Base-by-base conservation (phyloP, 768 basidiomycete genomes). In the Candolleomyces aberdarensis region DNA sequence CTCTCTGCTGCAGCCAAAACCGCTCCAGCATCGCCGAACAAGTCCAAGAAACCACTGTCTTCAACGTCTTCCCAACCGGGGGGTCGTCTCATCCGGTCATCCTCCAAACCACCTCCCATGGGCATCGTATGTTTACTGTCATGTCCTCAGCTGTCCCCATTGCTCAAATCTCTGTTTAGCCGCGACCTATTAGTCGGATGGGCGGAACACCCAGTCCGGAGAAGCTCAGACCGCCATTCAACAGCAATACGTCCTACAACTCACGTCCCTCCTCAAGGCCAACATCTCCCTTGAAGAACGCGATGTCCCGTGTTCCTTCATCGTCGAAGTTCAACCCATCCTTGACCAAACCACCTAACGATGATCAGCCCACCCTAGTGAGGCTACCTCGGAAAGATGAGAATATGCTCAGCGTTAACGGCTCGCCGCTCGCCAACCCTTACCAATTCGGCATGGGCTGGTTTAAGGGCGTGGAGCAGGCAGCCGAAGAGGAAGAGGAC, bases 391-490 rank as follows among this genome's bases (percentile, higher is more conserved):
- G 88, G 46, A 83, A 80, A 64, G 85, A 91, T 67, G 92, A 94
- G 72, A 85, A 79, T 67, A 84, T 93, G 83, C 78, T 93, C 54
- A 91, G 91, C 66, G 72, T 89, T 19, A 94, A 94, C 62, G 92
- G 92, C 4, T 92, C 90, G 0, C 92, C 92, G 0, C 79, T 94
- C 17, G 84, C 86, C 17, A 92, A 92, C 69, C 91, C 91, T 0
- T 89, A 87, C 67, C 79, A 85, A 61, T 83, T 87, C 65, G 87
- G 86, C 19, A 69, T 85, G 49, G 76, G 81, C 43, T 85, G 86
- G 86, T 81, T 87, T 65, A 77, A 78, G 63, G 75, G 77, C 2
- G 66, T 75, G 39, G 76, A 77, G 61, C 71, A 72, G 66, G 70
- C 68, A 29, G 72, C 76, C 41, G 71, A 70, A 19, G 78, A 78